These are phyloP conservation scores for Zymoseptoria tritici DNA, from an alignment of 2,329 filamentous ascomycete species.

Conservation along the genomic window DNA sequence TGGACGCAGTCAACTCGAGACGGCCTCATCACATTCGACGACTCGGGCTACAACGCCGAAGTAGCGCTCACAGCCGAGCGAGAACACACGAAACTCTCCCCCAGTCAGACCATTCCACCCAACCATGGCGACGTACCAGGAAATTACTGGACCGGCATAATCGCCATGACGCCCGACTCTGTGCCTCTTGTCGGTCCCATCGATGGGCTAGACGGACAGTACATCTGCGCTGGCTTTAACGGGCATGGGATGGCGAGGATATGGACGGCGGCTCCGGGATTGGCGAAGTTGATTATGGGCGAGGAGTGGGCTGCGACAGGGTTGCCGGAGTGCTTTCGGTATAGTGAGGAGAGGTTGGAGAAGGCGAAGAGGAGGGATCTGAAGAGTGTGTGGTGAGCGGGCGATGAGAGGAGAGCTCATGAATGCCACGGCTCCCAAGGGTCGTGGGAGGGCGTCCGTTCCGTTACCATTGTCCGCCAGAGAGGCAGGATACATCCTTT, in stretches of 20 bases:
- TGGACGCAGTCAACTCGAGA: constrained; percentile 17
- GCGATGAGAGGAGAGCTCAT: too few relatives aligned
- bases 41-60: constrained; percentile 35
- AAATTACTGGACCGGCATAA: constrained; percentile 43
- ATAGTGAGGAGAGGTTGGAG: constrained; percentile 11
- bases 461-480: too few relatives aligned
- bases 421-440: too few relatives aligned
- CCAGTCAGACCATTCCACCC: constrained; percentile 9
- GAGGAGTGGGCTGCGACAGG: constrained; percentile 16
- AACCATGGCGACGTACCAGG: constrained; percentile 39
- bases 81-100: constrained; percentile 33
- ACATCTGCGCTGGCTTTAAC: constrained; percentile 45
- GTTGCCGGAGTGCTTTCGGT: constrained; percentile 20
- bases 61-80: constrained; percentile 33
- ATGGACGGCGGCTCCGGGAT: constrained; percentile 40
- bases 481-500: too few relatives aligned
- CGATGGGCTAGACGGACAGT: constrained; percentile 38
- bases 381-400: constrained; percentile 13
- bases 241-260: constrained; percentile 44
- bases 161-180: constrained; percentile 40
- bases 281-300: constrained; percentile 37
- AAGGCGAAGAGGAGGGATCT: constrained; percentile 9
- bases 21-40: constrained; percentile 32
- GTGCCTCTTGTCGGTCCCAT: constrained; percentile 42
- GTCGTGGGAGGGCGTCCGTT: too few relatives aligned